A percentile compares a stretch with the other conserved stretches of the same genome.
phyloP scores from a whole-genome alignment of 208 protist genomes.

The Leishmania tropica region DNA sequence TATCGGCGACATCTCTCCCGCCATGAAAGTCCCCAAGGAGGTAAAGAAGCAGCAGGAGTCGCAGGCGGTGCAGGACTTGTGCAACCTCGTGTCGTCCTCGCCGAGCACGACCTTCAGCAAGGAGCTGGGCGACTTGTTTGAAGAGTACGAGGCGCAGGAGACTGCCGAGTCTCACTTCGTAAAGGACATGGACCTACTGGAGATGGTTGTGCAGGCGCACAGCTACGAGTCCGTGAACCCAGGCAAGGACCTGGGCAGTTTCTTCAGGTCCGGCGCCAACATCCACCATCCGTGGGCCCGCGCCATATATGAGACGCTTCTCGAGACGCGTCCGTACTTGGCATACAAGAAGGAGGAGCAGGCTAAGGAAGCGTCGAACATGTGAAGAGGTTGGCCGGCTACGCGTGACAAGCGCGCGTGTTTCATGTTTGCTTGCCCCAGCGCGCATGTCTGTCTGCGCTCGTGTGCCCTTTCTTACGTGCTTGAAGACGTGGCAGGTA shows the following conservation, averaged over 20 bases:
- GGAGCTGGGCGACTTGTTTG: conserved; percentile 73
- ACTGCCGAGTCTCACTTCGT: conserved; percentile 86
- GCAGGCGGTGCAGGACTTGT: conserved; percentile 63
- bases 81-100: conserved; percentile 39
- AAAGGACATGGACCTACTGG: conserved; percentile 92
- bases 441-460: neutral
- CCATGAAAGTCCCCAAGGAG: conserved; percentile 82
- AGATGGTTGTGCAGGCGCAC: conserved; percentile 93
- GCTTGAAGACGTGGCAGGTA: neutral
- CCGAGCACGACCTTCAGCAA: conserved; percentile 38
- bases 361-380: neutral
- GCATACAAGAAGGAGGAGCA: conserved; percentile 14
- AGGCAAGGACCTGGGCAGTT: conserved; percentile 73
- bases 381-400: neutral
- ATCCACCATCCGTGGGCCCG: conserved; percentile 83
- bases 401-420: neutral
- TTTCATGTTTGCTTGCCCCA: neutral
- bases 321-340: conserved; percentile 40
- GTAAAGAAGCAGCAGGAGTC: conserved; percentile 76
- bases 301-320: conserved; percentile 69
- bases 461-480: neutral
- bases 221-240: conserved; percentile 77
- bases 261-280: conserved; percentile 71
- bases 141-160: conserved; percentile 89
- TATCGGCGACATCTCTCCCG: conserved; percentile 88